Conservation (phyloP, 257 asterid species). For the Jaltomata sinuosa region DNA sequence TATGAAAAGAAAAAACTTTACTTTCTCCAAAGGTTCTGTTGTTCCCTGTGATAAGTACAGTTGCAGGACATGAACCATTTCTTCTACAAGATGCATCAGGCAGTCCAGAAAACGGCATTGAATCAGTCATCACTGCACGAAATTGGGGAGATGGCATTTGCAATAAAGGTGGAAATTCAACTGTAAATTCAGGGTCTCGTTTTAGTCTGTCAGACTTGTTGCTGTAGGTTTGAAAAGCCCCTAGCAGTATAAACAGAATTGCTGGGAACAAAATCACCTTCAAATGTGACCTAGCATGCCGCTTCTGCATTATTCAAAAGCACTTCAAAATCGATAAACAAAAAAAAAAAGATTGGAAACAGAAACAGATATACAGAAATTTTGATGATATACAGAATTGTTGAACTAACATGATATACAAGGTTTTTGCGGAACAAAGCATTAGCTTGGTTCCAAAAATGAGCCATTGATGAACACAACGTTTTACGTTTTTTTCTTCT, state of each 20-base stretch:
- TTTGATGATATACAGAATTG: not conserved
- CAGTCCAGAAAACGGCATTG: slow-evolving; percentile 8
- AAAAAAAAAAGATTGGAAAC: not conserved
- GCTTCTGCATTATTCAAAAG: slow-evolving; percentile 9
- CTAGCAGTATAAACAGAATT: slow-evolving; percentile 8
- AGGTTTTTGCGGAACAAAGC: slow-evolving; percentile 24
- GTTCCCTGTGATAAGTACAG: slow-evolving; percentile 25
- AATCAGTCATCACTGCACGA: slow-evolving; percentile 19
- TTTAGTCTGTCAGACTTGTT: not conserved
- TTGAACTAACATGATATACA: slow-evolving; percentile 10
- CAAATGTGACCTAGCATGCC: slow-evolving; percentile 15
- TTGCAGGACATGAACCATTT: slow-evolving; percentile 25
- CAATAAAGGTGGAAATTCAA: slow-evolving; percentile 14
- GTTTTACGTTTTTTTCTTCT: not conserved
- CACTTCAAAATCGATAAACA: not conserved
- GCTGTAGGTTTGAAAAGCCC: not conserved
- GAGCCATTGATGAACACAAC: slow-evolving; percentile 5
- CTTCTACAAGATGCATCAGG: slow-evolving; percentile 26
- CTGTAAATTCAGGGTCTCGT: fast-evolving
- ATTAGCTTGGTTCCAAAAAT: slow-evolving; percentile 18
- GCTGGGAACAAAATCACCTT: slow-evolving; percentile 16
- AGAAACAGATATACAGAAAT: not conserved
- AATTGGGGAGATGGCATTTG: slow-evolving; percentile 13
- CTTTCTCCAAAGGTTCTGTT: slow-evolving; percentile 24
- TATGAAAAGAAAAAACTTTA: not conserved